A percentile compares a stretch with the other conserved stretches of the same genome.
Conservation (phyloP, 306 rosid species). For the Lupinus albus region DNA sequence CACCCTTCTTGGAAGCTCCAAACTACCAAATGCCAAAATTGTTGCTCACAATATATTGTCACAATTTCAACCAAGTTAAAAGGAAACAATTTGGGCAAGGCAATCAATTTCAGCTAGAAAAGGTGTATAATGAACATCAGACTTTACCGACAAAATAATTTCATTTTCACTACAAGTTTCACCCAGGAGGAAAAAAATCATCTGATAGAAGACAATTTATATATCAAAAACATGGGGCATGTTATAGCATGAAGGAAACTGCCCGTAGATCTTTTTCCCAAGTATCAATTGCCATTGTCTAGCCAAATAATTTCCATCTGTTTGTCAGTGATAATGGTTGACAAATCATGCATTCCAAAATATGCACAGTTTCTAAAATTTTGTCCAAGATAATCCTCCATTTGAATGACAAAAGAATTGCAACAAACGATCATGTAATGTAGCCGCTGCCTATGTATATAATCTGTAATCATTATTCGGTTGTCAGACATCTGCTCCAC, state of each 20-base stretch:
- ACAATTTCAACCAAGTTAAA: background rate
- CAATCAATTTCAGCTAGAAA: background rate
- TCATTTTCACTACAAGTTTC: background rate
- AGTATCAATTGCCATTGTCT: background rate
- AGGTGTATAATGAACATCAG: background rate
- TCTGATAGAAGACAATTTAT: background rate
- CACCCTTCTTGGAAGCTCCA: conserved; percentile 5
- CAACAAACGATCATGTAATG: background rate
- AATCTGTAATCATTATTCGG: background rate
- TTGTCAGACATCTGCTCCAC: conserved; percentile 22
- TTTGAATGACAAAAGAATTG: background rate
- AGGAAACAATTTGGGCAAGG: background rate
- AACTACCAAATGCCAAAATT: background rate
- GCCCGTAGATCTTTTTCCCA: background rate
- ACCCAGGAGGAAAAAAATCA: background rate
- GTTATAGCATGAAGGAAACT: background rate
- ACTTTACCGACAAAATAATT: conserved; percentile 11
- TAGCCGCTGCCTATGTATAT: background rate
- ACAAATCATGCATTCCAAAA: background rate
- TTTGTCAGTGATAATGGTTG: background rate
- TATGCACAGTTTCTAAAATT: background rate
- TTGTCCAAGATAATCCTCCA: background rate
- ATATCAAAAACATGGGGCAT: conserved; percentile 19
- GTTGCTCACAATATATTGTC: conserved; percentile 6
- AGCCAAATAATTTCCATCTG: background rate